Evolutionary conservation across 495 filamentous ascomycete genomes (phyloP).

Genomic region (Aspergillus haitiensis): DNA sequence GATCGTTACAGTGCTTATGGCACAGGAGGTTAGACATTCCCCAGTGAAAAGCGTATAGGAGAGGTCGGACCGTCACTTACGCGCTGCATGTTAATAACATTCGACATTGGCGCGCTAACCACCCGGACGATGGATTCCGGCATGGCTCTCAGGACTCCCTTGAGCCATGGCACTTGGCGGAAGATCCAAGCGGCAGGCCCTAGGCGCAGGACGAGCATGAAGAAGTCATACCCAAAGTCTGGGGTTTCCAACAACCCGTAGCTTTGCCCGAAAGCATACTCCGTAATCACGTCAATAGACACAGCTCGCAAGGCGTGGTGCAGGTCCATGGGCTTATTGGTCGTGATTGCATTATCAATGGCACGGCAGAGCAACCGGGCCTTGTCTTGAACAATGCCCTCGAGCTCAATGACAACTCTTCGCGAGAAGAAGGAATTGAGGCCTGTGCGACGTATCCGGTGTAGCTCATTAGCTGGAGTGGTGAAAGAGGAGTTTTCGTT

Average conservation of each 20-base stretch:
- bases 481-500: constrained; percentile 22
- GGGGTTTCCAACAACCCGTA: constrained; percentile 23
- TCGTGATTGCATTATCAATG: constrained; percentile 17
- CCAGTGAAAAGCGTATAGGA: too few species aligned
- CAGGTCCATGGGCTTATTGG: constrained; percentile 18
- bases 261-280: constrained; percentile 40
- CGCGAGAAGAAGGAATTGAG: constrained; percentile 47
- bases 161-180: constrained; percentile 25
- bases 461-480: constrained; percentile 30
- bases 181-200: constrained; percentile 27
- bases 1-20: too few species aligned
- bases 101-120: constrained; percentile 14
- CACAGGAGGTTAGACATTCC: too few species aligned
- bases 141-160: constrained; percentile 13
- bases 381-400: constrained; percentile 30
- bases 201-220: constrained; percentile 18
- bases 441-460: constrained; percentile 32
- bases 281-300: constrained; percentile 46
- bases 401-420: constrained; percentile 31
- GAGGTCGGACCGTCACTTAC: constrained; percentile 11
- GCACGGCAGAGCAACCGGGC: constrained; percentile 13
- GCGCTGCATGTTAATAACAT: constrained; percentile 28
- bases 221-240: constrained; percentile 25
- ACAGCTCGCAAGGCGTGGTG: constrained; percentile 35
- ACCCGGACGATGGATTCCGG: constrained; percentile 26